Conservation (phyloP, 306 rosid species). For the Prunus kanzakura region DNA sequence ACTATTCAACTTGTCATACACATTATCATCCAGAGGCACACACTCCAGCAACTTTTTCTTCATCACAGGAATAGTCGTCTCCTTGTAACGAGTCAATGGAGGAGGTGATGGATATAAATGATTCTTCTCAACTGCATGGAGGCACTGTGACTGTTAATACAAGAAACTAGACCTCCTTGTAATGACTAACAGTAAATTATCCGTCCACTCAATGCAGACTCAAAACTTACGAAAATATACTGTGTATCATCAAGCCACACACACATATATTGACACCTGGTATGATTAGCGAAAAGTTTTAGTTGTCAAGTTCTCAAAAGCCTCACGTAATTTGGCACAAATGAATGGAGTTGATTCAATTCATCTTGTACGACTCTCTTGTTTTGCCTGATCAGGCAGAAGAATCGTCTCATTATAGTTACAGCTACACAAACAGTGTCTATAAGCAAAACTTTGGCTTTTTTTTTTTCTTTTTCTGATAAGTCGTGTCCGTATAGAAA, state of each 20-base stretch:
- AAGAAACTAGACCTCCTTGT: background rate
- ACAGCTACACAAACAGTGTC: background rate
- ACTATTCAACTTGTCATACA: conserved; percentile 34
- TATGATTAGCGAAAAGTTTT: background rate
- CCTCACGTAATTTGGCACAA: background rate
- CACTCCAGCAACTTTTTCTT: conserved; percentile 43
- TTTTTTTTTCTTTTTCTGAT: background rate
- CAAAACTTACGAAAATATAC: background rate
- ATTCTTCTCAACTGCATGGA: conserved; percentile 54
- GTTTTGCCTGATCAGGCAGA: background rate
- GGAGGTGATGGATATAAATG: conserved; percentile 47
- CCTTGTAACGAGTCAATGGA: conserved; percentile 52
- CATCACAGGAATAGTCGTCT: conserved; percentile 29
- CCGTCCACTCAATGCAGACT: background rate
- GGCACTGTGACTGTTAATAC: conserved; percentile 4
- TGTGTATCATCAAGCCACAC: background rate
- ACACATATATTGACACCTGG: background rate
- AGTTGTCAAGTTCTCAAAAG: background rate
- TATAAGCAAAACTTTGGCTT: background rate
- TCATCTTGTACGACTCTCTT: background rate
- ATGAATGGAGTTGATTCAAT: background rate
- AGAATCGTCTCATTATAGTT: background rate
- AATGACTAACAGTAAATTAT: background rate
- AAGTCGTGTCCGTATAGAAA: background rate
- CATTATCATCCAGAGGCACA: conserved; percentile 37